Evolutionary conservation across 768 basidiomycete genomes (phyloP), one percentile per base, ranked within the genome.

Genomic region (Leucocoprinus leucothites): DNA sequence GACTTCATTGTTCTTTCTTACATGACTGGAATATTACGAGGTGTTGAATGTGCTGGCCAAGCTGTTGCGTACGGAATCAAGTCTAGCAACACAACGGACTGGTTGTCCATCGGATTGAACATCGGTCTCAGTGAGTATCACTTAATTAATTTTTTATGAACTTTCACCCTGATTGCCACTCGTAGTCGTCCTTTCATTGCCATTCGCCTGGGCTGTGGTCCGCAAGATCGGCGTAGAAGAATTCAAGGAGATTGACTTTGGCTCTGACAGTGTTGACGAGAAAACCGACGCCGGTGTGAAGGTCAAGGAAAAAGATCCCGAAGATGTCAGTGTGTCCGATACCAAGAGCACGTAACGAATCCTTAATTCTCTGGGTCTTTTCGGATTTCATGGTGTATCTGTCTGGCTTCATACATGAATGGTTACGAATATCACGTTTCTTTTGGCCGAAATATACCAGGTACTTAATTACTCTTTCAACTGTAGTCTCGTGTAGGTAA

Each of bases 51-150:
- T 48, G 67, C 65, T 16, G 69, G 69, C 3, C 69, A 69, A 51
- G 69, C 69, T 9, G 69, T 70, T 53, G 69, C 69, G 36, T 70
- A 65, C 45, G 69, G 67, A 1, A 66, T 70, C 56, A 70, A 70
- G 56, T 70, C 69, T 5, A 65, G 59, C 42, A 60, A 70, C 53
- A 69, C 69, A 9, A 67, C 67, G 1, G 58, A 70, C 45, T 70
- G 69, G 69, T 51, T 70, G 4, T 69, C 67, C n/a, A 67, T 70
- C 40, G 69, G 69, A 6, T 57, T 70, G 19, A 70, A 70, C 25
- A 55, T 70, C 38, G 67, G 69, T 3, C 59, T 70, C n/a, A 69
- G 69, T 70, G 49, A 43, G 68, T 66, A 9, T 1, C 22, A 11
- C 16, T 13, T 31, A 25, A 31, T 19, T 57, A 18, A n/a, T 26